phyloP scores from a whole-genome alignment of 352 stramenopile species.

The Blastocystis sp. region DNA sequence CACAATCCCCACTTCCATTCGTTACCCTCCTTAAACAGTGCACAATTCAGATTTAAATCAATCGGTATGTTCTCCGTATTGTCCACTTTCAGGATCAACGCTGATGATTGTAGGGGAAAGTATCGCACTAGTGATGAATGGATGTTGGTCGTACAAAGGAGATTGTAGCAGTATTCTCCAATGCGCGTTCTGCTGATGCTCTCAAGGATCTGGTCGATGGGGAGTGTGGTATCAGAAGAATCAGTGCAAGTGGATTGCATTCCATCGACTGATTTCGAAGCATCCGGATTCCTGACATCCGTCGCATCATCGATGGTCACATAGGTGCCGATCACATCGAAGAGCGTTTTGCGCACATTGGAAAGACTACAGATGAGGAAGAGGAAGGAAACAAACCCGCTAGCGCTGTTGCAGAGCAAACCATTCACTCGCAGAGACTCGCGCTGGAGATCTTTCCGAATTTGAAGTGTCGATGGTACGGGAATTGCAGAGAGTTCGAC shows the following conservation, averaged over 20 bases:
- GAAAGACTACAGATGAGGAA: background rate
- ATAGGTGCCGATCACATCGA: too few species aligned
- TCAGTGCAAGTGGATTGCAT: background rate
- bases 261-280: too few species aligned
- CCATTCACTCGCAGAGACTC: conserved; percentile 1
- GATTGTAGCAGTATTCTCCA: conserved; percentile 39
- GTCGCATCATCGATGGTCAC: too few species aligned
- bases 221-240: too few species aligned
- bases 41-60: background rate
- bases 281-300: too few species aligned
- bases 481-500: background rate
- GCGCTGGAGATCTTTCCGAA: conserved; percentile 5
- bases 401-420: background rate
- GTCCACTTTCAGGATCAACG: background rate
- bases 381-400: background rate
- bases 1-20: background rate
- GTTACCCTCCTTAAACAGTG: background rate
- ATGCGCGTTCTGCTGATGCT: background rate
- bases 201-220: background rate
- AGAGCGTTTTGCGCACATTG: too few species aligned
- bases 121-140: background rate
- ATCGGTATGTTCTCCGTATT: background rate
- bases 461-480: background rate
- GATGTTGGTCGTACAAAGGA: background rate
- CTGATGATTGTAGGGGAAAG: background rate